Percentiles rank a stretch among this genome's conserved stretches.
Evolutionary conservation across 306 rosid species (phyloP).

Genomic region (Casuarina cunninghamiana): DNA sequence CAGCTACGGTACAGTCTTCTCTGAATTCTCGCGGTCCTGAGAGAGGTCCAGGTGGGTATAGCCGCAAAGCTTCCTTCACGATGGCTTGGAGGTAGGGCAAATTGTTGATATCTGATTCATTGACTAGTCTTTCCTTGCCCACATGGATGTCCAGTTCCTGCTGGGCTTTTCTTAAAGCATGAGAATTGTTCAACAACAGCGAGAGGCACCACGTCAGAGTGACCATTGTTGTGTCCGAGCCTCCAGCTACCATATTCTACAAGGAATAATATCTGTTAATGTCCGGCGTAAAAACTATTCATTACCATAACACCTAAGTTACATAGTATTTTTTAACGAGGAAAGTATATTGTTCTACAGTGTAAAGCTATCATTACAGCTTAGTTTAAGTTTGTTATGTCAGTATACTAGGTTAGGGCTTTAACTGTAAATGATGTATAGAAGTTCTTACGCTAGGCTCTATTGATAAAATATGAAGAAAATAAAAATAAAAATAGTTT

Average conservation of each 20-base stretch:
- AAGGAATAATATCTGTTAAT: not conserved
- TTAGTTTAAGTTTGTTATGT: no score
- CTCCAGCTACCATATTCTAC: slow-evolving; percentile 28
- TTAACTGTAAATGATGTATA: no score
- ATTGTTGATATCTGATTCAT: slow-evolving; percentile 46
- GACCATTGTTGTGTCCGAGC: slow-evolving; percentile 47
- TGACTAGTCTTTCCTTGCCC: slow-evolving; percentile 46
- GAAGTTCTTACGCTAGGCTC: no score
- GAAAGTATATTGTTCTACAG: no score
- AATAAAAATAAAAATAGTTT: no score
- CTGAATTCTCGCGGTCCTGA: slow-evolving; percentile 36
- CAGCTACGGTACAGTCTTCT: slow-evolving; percentile 41
- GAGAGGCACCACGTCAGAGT: slow-evolving; percentile 45
- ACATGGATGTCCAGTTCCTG: slow-evolving; percentile 56
- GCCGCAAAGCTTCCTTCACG: slow-evolving; percentile 47
- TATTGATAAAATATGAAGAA: no score
- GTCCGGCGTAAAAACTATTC: no score
- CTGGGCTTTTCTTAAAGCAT: slow-evolving; percentile 30
- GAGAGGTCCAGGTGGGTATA: slow-evolving; percentile 53
- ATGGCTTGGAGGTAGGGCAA: slow-evolving; percentile 55
- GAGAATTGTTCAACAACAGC: slow-evolving; percentile 34
- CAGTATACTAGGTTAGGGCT: no score
- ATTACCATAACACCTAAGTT: no score
- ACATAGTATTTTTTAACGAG: no score
- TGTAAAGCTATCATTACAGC: no score